Percentiles rank a stretch among this genome's conserved stretches.
These are phyloP conservation scores for Penicillium mononematosum DNA, from an alignment of 495 filamentous ascomycete genomes.

Conservation along the genomic window DNA sequence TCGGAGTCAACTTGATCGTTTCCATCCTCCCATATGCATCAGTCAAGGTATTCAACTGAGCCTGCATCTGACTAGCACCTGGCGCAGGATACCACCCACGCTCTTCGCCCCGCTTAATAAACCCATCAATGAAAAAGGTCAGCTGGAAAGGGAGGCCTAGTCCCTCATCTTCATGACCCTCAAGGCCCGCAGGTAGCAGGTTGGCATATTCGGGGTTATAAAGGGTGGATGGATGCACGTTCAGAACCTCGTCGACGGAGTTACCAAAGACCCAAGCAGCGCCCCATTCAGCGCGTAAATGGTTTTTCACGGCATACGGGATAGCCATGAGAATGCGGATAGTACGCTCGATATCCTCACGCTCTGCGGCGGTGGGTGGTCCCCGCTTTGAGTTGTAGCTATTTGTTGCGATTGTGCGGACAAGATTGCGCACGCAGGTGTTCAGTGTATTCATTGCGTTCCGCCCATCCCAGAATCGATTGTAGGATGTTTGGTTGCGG, in stretches of 20 bases:
- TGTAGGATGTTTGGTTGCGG: slow-evolving; percentile 70
- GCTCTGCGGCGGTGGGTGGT: slow-evolving; percentile 41
- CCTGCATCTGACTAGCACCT: slow-evolving; percentile 60
- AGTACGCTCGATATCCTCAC: slow-evolving; percentile 58
- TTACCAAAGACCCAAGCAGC: slow-evolving; percentile 44
- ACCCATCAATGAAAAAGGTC: slow-evolving; percentile 65
- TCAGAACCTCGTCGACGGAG: slow-evolving; percentile 43
- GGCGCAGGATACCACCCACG: slow-evolving; percentile 61
- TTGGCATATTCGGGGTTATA: slow-evolving; percentile 59
- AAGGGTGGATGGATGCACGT: slow-evolving; percentile 44
- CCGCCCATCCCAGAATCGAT: slow-evolving; percentile 70
- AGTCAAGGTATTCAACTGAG: slow-evolving; percentile 58
- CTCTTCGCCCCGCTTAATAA: slow-evolving; percentile 62
- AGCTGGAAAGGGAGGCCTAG: slow-evolving; percentile 65
- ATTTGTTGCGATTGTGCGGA: slow-evolving; percentile 54
- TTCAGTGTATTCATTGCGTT: slow-evolving; percentile 57
- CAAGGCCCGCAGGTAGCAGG: slow-evolving; percentile 58
- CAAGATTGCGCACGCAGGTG: slow-evolving; percentile 62
- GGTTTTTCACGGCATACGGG: slow-evolving; percentile 73
- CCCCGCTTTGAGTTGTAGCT: slow-evolving; percentile 33
- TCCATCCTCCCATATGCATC: slow-evolving; percentile 73
- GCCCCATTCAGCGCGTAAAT: slow-evolving; percentile 72
- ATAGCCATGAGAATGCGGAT: slow-evolving; percentile 66
- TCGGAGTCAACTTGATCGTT: slow-evolving; percentile 68
- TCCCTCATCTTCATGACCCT: slow-evolving; percentile 62